Base-by-base conservation (phyloP, 1,284 basidiomycete species). In the Boletellus deceptivus region DNA sequence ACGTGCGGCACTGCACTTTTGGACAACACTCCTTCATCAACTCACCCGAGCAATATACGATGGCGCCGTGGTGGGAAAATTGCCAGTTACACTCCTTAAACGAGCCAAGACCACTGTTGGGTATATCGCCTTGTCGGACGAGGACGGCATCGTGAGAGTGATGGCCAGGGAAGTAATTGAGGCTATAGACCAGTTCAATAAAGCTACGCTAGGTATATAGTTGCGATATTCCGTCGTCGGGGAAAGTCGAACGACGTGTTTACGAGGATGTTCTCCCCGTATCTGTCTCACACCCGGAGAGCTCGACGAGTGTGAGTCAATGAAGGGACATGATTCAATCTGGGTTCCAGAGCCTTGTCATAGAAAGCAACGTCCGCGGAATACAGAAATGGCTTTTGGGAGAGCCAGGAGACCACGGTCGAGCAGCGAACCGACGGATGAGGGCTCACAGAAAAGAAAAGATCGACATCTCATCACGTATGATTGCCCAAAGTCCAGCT, bases 271-370 rank as follows among this genome's bases (percentile, higher is more conserved):
- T 91, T 57, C 75, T 83, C 88, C 87, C 79, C 89, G 89, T 90
- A 91, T 91, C 89, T 91, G 89, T 91, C 89, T 81, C 83, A 86
- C 74, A 75, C 72, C 72, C 73, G 68, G 84, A 73, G 59, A 62
- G 70, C 78, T 89, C 63, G 55, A 69, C 68, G 73, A 72, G 78
- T 71, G 79, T 83, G 82, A 86, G 89, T 91, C 89, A 91, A 86
- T 82, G 71, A 59, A 74, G 87, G 77, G 85, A 84, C 53, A 61
- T 49, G 25, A 52, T 35, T 78, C 54, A 37, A 69, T 86, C 42
- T 61, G 61, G 85, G 84, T 86, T 78, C 76, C 41, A 50, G 53
- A 17, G 43, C 56, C 53, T 54, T 31, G 25, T 35, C 50, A 46
- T 48, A 53, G 40, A 48, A 47, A 53, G 63, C 53, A 43, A 36